Base-by-base conservation (phyloP, 345 rosid species). In the Sapria himalayana region DNA sequence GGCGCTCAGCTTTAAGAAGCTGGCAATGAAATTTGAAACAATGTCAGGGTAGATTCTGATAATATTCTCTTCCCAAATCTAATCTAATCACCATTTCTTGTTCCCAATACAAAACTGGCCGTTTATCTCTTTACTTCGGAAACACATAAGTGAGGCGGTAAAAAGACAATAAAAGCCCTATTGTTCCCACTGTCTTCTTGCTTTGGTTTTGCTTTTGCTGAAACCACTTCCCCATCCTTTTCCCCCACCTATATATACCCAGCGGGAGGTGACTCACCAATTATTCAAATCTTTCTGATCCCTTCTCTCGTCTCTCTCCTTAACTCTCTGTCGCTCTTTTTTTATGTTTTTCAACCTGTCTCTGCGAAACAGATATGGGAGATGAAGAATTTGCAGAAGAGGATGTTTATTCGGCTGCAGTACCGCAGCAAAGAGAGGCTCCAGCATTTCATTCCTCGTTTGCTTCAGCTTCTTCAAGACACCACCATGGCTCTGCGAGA, bases 341-440 rank as follows among this genome's bases (percentile, higher is more conserved):
- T 21, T 12, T 7, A 9, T 10, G 18, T 21, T 9, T 29, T 15
- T 11, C 22, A 20, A 13, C 19, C 42, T 37, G 15, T 6, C 1
- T 15, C 32, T 14, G 22, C 10, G 10, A 19, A 57, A 37, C 33
- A 42, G 27, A 20, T 42, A 42, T 42, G 52, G 41, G 53, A 48
- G 56, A 63, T 52, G 81, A 63, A 53, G 82, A 85, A 39, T 76
- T 79, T 62, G 75, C 67, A 39, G 93, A 79, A 63, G 77, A 62
- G 49, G 89, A 79, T 25, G 60, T 76, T 5, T 79, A 89, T 81
- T 64, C 72, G 3, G 65, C 49, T 42, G 51, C 18, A n/a, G n/a
- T n/a, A n/a, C n/a, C 18, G 31, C 64, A 51, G 22, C 70, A 61
- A 19, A 59, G 47, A 22, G 71, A 62, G 37, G 66, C 63, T 56